Conservation (phyloP, 1,284 basidiomycete species). For the Jaminaea rosea region DNA sequence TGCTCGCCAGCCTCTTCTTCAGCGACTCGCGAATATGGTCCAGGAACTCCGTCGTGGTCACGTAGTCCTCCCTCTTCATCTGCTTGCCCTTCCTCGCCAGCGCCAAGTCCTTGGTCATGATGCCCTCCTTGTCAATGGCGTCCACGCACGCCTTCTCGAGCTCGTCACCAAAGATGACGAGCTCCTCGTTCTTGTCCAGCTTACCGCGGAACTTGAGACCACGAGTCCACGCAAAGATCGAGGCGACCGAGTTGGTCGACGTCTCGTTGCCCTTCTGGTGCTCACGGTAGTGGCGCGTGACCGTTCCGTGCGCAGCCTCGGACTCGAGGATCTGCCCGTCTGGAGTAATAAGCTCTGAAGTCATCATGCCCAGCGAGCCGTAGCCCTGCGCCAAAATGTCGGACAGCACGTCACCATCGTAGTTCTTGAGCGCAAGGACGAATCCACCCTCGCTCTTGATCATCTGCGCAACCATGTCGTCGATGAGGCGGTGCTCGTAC, state of each 20-base stretch:
- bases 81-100: constrained; percentile 84
- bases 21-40: constrained; percentile 38
- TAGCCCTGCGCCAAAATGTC: constrained; percentile 57
- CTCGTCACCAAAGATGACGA: constrained; percentile 66
- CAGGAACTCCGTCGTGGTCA: constrained; percentile 42
- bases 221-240: constrained; percentile 97
- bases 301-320: constrained; percentile 55
- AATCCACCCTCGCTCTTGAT: constrained; percentile 95
- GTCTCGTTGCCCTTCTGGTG: constrained; percentile 83
- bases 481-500: constrained; percentile 83
- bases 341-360: constrained; percentile 88
- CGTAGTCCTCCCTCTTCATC: constrained; percentile 45
- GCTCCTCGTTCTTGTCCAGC: constrained; percentile 71
- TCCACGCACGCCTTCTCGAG: constrained; percentile 84
- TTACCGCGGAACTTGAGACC: constrained; percentile 81
- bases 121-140: constrained; percentile 74
- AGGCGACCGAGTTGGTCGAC: constrained; percentile 90
- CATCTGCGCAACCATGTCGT: constrained; percentile 70
- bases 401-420: constrained; percentile 45
- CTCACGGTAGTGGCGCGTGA: constrained; percentile 89
- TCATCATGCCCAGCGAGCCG: constrained; percentile 95
- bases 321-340: constrained; percentile 78
- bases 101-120: constrained; percentile 89
- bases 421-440: constrained; percentile 66
- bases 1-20: constrained; percentile 20